Conservation (phyloP, 371 early-diverging fungal genomes). For the Entomophthora muscae region DNA sequence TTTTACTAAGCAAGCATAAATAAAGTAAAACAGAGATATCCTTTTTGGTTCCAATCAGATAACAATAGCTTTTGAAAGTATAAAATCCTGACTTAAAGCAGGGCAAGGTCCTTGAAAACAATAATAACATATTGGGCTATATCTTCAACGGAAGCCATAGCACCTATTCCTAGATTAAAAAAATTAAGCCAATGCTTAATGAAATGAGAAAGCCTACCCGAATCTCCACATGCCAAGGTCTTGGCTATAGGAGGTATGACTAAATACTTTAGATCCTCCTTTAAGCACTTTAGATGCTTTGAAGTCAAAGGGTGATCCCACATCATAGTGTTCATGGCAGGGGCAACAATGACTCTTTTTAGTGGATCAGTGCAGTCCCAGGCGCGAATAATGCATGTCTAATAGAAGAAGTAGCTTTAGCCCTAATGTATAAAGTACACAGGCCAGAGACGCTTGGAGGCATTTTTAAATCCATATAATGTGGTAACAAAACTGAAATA, state of each 20-base stretch:
- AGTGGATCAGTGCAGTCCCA: slow-evolving; percentile 55
- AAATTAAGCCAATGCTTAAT: not conserved
- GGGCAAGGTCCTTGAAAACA: no score
- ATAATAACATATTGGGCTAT: no score
- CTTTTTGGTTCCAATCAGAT: no score
- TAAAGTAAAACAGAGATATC: no score
- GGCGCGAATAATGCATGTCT: slow-evolving; percentile 84
- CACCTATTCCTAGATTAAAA: slow-evolving; percentile 23
- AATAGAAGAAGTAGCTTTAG: not conserved
- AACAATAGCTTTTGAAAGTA: no score
- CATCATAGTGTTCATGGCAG: slow-evolving; percentile 97
- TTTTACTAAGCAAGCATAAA: no score
- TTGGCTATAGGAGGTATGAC: slow-evolving; percentile 72
- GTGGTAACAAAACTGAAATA: not conserved
- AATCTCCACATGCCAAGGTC: slow-evolving; percentile 80
- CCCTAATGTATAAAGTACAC: not conserved
- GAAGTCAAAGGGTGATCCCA: slow-evolving; percentile 84
- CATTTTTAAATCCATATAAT: no score
- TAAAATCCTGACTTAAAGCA: no score
- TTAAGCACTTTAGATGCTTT: slow-evolving; percentile 38
- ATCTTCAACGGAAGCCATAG: slow-evolving; percentile 28
- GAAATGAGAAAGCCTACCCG: slow-evolving; percentile 25
- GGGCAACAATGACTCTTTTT: slow-evolving; percentile 43
- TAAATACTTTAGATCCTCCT: slow-evolving; percentile 26
- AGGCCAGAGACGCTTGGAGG: not conserved